Conservation (phyloP, 2,329 filamentous ascomycete genomes). For the Pseudogymnoascus sp. region DNA sequence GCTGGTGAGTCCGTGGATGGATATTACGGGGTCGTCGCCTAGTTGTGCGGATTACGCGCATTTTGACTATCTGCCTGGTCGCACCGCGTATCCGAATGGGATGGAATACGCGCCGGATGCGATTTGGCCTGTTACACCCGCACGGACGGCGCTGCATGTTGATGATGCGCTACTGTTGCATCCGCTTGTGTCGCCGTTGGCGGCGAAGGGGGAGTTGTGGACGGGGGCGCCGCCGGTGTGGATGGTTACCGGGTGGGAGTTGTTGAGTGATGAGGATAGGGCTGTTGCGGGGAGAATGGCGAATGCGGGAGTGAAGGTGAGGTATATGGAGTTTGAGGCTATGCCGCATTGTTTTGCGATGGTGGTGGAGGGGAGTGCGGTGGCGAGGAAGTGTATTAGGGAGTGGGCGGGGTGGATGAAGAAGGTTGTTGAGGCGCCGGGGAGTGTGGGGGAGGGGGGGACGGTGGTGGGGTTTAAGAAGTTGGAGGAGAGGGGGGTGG, state of each 20-base stretch:
- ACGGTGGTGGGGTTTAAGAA: conserved; percentile 42
- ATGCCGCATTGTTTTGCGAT: conserved; percentile 72
- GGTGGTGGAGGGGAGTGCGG: conserved; percentile 40
- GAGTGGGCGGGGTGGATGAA: conserved; percentile 49
- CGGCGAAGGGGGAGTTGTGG: conserved; percentile 46
- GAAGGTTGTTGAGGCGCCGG: conserved; percentile 25
- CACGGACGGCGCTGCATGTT: conserved; percentile 45
- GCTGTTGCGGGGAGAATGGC: conserved; percentile 49
- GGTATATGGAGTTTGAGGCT: conserved; percentile 65
- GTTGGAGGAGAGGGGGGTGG: conserved; percentile 38
- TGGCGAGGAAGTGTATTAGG: conserved; percentile 43
- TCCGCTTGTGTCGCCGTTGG: conserved; percentile 58
- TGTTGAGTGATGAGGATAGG: conserved; percentile 58
- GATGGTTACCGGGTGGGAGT: conserved; percentile 61
- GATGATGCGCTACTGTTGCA: conserved; percentile 49
- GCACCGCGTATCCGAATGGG: conserved; percentile 24
- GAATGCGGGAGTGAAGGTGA: conserved; percentile 48
- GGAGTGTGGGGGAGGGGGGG: conserved; percentile 30
- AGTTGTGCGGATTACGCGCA: conserved; percentile 42
- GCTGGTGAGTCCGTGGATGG: conserved; percentile 60
- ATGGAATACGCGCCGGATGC: conserved; percentile 38
- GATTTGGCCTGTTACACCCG: conserved; percentile 49
- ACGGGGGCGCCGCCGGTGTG: conserved; percentile 54
- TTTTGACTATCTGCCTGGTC: conserved; percentile 56
- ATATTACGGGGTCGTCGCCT: conserved; percentile 56